Percentiles rank a stretch among this genome's conserved stretches.
Evolutionary conservation across 208 protist species (phyloP).

Genomic region (Leptomonas seymouri): DNA sequence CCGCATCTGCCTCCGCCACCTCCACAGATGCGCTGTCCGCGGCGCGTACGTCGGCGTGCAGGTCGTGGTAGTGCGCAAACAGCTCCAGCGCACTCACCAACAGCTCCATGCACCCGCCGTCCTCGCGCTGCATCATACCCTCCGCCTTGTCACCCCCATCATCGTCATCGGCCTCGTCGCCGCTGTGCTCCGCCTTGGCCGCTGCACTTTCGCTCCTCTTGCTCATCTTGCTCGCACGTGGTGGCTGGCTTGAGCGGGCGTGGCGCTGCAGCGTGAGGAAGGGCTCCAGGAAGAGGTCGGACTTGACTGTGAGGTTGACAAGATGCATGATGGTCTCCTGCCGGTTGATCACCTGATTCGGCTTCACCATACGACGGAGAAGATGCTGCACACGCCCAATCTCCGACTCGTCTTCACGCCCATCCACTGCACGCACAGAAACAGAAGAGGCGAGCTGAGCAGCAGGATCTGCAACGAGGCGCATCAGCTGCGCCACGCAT

Average conservation of each 20-base stretch:
- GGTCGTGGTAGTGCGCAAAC: constrained; percentile 80
- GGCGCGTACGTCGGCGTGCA: constrained; percentile 38
- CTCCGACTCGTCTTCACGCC: constrained; percentile 29
- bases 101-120: constrained; percentile 74
- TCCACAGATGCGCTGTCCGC: not conserved
- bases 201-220: constrained; percentile 4
- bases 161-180: constrained; percentile 8
- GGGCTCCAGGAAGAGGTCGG: constrained; percentile 76
- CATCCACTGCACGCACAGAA: not conserved
- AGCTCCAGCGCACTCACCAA: constrained; percentile 75
- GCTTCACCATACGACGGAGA: constrained; percentile 84
- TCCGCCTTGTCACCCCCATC: constrained; percentile 29
- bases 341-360: constrained; percentile 89
- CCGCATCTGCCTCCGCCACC: constrained; percentile 40
- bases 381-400: constrained; percentile 46
- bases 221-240: constrained; percentile 8
- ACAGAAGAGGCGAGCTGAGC: constrained; percentile 41
- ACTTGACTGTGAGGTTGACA: constrained; percentile 83
- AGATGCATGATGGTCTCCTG: constrained; percentile 83
- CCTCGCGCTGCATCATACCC: constrained; percentile 30
- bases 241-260: constrained; percentile 25
- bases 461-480: constrained; percentile 70
- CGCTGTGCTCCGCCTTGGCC: constrained; percentile 13
- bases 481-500: constrained; percentile 82
- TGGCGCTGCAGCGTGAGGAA: constrained; percentile 86